Base-by-base conservation (phyloP, 805 yeast species). In the Wickerhamiella hasegawae region DNA sequence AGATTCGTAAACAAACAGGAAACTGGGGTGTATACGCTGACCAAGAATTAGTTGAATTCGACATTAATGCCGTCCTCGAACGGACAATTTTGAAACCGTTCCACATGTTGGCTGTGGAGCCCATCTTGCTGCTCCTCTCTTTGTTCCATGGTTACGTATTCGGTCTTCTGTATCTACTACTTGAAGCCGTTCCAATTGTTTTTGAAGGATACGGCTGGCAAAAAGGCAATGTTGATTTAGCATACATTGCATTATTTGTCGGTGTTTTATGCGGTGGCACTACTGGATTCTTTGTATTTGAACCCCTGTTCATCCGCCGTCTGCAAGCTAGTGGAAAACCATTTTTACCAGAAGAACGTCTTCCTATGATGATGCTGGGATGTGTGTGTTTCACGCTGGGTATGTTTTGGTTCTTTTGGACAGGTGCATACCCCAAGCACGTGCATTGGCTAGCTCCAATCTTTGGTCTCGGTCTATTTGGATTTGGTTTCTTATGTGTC, bases 381-480 rank as follows among this genome's bases (percentile, higher is more conserved):
- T 75, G 16, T n/a, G 42, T 77, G 34, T 51, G 66, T 4, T 81
- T 83, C 60, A 76, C 90, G 24, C 61, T 73, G 38, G 95, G 94
- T 37, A 61, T 84, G 41, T 65, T 84, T 48, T 81, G 93, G 94
- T 63, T 84, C 52, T 71, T 80, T 40, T 84, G 95, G 94, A 64
- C 85, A n/a, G n/a, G n/a, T n/a, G n/a, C n/a, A 8, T 83, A 74
- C 55, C 56, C 57, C 30, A 32, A 36, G 28, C 75, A 69, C 32
- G 71, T 83, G 28, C 94, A 76, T 51, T 84, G 87, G 87, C 75
- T 73, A 46, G 79, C 71, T 12, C 90, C 92, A 29, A 68, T 79
- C 2, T 57, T 71, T 21, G 71, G 80, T 23, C 77, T 81, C 42
- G 40, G 68, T 3, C 65, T 75, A 48, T 65, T 71, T 29, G 84